Evolutionary conservation across 768 basidiomycete species (phyloP), one percentile per base, ranked within the genome.

Genomic region (Tulasnella sp.): DNA sequence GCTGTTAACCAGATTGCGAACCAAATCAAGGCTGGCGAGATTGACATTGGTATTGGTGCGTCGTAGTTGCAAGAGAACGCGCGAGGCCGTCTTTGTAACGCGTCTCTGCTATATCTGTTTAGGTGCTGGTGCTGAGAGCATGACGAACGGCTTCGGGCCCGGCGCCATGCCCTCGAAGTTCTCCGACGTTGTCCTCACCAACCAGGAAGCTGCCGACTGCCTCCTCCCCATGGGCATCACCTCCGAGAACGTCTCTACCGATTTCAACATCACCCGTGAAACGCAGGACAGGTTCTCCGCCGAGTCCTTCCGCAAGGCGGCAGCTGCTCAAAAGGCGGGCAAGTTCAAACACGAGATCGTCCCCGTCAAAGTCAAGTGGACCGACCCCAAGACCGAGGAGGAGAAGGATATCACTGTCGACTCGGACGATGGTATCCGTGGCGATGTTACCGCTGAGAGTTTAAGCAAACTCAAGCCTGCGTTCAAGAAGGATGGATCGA

Each of bases 141-240:
- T 96, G 93, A 86, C 87, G 0, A 77, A 79, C 67, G 85, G 85
- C 30, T 88, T 76, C 71, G 86, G 86, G 27, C 70, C 80, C 27
- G 72, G 74, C 56, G 76, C 82, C 5, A 71, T 79, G 51, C 77
- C 82, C 8, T 75, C 80, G 53, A 75, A 72, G 52, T 83, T 77
- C 71, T 84, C 86, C 2, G 82, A 86, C 23, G 76, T 78, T 49
- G 75, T 93, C 48, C 77, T 87, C 62, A 65, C 75, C 32, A 82
- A 78, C 71, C 73, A 81, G 65, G 83, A 86, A 64, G 80, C 90
- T 2, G 80, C 80, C 60, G 90, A 93, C 73, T 92, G 89, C 68
- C 76, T 86, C 26, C 75, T 88, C 60, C 89, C 89, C 45, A 91
- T 91, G 88, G 93, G 92, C 34, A 84, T 93, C 74, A 93, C 93